Percentiles rank a stretch among this genome's conserved stretches.
phyloP scores from a whole-genome alignment of 352 stramenopile genomes.

The Globisporangium spiculum region DNA sequence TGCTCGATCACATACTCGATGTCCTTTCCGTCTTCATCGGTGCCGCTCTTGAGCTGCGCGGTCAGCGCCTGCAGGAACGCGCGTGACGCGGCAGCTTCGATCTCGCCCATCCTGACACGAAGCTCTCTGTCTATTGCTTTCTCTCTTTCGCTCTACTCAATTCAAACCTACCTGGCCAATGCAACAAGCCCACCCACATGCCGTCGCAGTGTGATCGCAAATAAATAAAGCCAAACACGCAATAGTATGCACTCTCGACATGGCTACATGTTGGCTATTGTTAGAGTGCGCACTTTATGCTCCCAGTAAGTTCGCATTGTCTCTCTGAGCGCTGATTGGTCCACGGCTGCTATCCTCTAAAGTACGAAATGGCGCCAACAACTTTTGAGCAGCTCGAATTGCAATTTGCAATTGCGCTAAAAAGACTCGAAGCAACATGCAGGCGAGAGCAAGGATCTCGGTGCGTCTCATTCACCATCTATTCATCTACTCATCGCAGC shows the following conservation, averaged over 20 bases:
- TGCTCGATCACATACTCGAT: constrained; percentile 53
- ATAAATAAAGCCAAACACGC: background rate
- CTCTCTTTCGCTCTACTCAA: background rate
- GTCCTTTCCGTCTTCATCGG: constrained; percentile 25
- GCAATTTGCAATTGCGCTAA: background rate
- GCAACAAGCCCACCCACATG: background rate
- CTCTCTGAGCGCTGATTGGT: constrained; percentile 5
- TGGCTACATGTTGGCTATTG: constrained; percentile 13
- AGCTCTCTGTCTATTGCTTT: background rate
- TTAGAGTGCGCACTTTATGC: background rate
- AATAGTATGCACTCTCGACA: background rate
- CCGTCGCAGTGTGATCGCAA: too few species aligned
- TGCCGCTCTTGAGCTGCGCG: constrained; percentile 27
- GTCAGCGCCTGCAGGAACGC: constrained; percentile 44
- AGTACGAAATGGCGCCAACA: constrained; percentile 16
- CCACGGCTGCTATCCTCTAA: constrained; percentile 1
- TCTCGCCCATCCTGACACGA: constrained; percentile 13
- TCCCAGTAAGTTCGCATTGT: background rate
- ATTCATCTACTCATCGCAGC: too few species aligned
- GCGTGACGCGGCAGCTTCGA: constrained; percentile 34
- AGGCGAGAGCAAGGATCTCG: constrained; percentile 9
- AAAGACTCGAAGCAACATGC: background rate
- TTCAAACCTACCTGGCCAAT: background rate
- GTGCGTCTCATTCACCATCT: background rate
- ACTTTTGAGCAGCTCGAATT: background rate